Percentiles rank a stretch among this genome's conserved stretches.
Evolutionary conservation across 148 eudicot species (phyloP).

Genomic region (Vaccinium myrtillus): DNA sequence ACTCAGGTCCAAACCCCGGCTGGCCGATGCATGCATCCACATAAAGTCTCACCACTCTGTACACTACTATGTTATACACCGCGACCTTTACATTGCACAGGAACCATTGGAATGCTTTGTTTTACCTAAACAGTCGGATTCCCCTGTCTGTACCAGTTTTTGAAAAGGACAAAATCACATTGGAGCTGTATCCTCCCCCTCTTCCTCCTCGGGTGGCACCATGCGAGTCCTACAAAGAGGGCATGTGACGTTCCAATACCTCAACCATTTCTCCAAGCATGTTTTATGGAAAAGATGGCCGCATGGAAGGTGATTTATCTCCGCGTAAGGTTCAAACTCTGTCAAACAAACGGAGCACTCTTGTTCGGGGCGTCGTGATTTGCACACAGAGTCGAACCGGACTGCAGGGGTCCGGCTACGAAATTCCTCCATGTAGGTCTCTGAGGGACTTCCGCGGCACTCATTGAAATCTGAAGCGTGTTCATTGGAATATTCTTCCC

Average conservation of each 20-base stretch:
- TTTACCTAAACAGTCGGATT: background rate
- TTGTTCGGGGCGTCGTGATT: constrained; percentile 12
- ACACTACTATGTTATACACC: constrained; percentile 16
- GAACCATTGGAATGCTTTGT: background rate
- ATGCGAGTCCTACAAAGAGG: constrained; percentile 55
- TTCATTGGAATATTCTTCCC: constrained; percentile 33
- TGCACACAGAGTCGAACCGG: constrained; percentile 36
- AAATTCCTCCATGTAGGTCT: constrained; percentile 50
- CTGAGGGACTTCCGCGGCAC: constrained; percentile 25
- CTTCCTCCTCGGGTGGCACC: constrained; percentile 30
- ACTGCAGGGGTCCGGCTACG: constrained; percentile 37
- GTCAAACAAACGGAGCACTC: constrained; percentile 56
- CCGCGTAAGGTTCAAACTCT: constrained; percentile 41
- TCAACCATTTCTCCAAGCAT: constrained; percentile 59
- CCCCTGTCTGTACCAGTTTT: background rate
- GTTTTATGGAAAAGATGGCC: constrained; percentile 54
- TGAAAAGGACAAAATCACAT: constrained; percentile 20
- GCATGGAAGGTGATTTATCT: constrained; percentile 44
- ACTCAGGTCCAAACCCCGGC: constrained; percentile 9
- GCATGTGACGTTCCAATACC: constrained; percentile 49
- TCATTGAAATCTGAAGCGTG: constrained; percentile 18
- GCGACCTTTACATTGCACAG: background rate
- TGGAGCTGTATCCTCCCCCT: constrained; percentile 34
- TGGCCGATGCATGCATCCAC: constrained; percentile 7
- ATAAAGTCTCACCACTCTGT: constrained; percentile 11